Evolutionary conservation across 2,329 filamentous ascomycete species (phyloP), one percentile per base, ranked within the genome.

Genomic region (Coniochaeta sp.): DNA sequence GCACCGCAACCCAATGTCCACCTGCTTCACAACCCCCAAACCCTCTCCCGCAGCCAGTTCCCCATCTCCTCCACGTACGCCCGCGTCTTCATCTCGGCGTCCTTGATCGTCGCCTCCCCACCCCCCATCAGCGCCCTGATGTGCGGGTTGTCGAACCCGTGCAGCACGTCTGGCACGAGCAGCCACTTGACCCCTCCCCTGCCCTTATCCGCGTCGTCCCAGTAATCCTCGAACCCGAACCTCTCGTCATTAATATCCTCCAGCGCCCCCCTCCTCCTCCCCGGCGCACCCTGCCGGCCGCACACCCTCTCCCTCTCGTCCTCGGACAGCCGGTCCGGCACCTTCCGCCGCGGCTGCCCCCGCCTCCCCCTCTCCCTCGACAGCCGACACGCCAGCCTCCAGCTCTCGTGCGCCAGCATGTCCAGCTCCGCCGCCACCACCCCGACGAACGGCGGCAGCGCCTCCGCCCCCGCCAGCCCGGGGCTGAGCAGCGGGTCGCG

Each of bases 361-460:
- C n/a, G 78, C 57, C 71, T 70, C 0, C 71, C 72, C 7, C 72
- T 72, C 28, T 76, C 70, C 56, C 71, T 71, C 1, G 47, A 28
- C 5, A 77, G 60, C 52, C 66, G 68, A 59, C 68, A 72, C 24
- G 72, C 74, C 66, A 77, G 66, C 28, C 71, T 63, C 72, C 73
- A 77, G 12, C 64, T 71, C 66, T 81, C 80, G 38, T 73, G 69
- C 1, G 72, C 73, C 17, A 80, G 65, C 67, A 79, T 73, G 65
- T 82, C 80, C 59, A 78, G 71, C 69, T 81, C 77, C 17, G 72
- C 72, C 0, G 69, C 76, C 10, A 81, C 63, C 34, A 79, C 65
- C 61, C 77, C 81, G 2, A 81, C 68, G 52, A 74, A 69, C 19
- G 66, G 67, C 6, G 79, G 79, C 30, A 81, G 67, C 19, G 63